phyloP scores from a whole-genome alignment of 306 rosid genomes.

The Arachis stenosperma region DNA sequence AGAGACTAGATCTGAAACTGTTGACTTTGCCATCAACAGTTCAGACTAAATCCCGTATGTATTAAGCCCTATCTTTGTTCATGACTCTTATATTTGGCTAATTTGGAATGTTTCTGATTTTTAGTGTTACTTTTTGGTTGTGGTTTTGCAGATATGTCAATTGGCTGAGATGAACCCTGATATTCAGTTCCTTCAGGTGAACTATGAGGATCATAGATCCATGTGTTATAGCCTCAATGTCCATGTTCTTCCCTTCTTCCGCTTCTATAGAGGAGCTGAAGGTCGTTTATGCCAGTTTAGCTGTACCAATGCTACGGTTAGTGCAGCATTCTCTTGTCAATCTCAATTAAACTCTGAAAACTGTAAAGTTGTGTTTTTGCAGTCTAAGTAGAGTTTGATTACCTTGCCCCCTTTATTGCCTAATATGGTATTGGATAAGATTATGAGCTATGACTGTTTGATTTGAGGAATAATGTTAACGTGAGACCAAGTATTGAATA shows the following conservation, averaged over 20 bases:
- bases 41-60: background rate
- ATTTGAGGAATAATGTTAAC: background rate
- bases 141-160: conserved; percentile 71
- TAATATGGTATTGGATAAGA: background rate
- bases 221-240: conserved; percentile 90
- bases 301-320: conserved; percentile 95
- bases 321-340: conserved; percentile 34
- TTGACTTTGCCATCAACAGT: too few relatives aligned
- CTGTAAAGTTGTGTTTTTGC: too few relatives aligned
- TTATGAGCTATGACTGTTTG: background rate
- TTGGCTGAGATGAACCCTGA: conserved; percentile 86
- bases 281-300: conserved; percentile 93
- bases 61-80: background rate
- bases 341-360: background rate
- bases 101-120: conserved; percentile 19
- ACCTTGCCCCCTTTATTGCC: background rate
- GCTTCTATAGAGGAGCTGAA: conserved; percentile 88
- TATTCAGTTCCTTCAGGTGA: conserved; percentile 76
- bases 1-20: too few relatives aligned
- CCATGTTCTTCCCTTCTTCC: conserved; percentile 89
- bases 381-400: too few relatives aligned
- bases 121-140: background rate
- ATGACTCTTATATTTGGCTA: background rate
- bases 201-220: conserved; percentile 81
- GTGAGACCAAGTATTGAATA: background rate